Conservation (phyloP, 202 grass and related monocot genomes). For the Musa balbisiana region DNA sequence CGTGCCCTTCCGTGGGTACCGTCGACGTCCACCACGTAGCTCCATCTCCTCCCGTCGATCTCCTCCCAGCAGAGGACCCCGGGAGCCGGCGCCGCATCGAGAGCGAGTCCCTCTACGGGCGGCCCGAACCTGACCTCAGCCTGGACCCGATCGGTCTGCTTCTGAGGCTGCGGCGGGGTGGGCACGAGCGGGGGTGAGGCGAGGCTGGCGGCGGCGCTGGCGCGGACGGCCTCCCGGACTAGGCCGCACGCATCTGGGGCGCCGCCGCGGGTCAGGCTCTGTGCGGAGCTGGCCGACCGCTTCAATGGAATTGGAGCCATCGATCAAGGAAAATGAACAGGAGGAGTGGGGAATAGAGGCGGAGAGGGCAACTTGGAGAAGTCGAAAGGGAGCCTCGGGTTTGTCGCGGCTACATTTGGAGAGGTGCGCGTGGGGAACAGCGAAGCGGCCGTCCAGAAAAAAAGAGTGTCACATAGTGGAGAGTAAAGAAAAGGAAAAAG, state of each 20-base stretch:
- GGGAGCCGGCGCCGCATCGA: slow-evolving; percentile 18
- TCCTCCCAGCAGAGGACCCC: slow-evolving; percentile 86
- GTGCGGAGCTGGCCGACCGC: slow-evolving; percentile 32
- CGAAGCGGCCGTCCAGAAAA: no score
- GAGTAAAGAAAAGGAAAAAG: no score
- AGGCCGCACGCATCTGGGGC: slow-evolving; percentile 35
- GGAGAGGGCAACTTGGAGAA: not conserved
- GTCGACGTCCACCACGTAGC: slow-evolving; percentile 52
- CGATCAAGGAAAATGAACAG: slow-evolving; percentile 10
- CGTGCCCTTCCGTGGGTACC: slow-evolving; percentile 8
- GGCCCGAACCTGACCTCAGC: slow-evolving; percentile 34
- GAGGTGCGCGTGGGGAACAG: not conserved
- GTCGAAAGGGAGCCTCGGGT: slow-evolving; percentile 15
- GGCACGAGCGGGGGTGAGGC: slow-evolving; percentile 3
- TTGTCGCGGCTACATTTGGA: not conserved
- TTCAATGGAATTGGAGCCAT: slow-evolving; percentile 84
- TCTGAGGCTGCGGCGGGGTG: slow-evolving; percentile 8
- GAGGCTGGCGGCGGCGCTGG: slow-evolving; percentile 36
- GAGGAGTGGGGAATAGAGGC: slow-evolving; percentile 17
- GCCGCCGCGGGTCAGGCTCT: slow-evolving; percentile 32
- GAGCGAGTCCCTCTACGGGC: slow-evolving; percentile 16
- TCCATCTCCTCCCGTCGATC: slow-evolving; percentile 83
- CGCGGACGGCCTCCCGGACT: slow-evolving; percentile 61
- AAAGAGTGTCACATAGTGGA: no score
- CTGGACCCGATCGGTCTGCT: slow-evolving; percentile 23